Conservation (phyloP, 768 basidiomycete genomes). For the Tremella mesenterica region DNA sequence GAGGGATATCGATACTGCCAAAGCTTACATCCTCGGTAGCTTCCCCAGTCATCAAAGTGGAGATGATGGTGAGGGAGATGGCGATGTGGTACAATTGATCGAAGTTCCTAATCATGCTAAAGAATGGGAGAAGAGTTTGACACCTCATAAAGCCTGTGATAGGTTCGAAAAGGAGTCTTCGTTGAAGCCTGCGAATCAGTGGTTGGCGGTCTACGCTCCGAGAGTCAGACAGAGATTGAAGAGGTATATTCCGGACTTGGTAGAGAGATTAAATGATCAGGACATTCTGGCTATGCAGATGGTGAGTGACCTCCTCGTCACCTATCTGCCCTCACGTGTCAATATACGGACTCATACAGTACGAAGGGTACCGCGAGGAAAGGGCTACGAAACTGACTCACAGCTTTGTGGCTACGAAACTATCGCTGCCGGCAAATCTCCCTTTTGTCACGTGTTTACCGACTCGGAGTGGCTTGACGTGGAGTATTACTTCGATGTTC, state of each 20-base stretch:
- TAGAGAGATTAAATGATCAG: constrained; percentile 32
- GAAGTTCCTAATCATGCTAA: constrained; percentile 45
- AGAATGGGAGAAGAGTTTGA: constrained; percentile 44
- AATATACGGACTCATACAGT: too few species aligned
- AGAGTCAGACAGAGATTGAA: constrained; percentile 24
- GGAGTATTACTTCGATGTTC: constrained; percentile 44
- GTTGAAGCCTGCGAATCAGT: constrained; percentile 40
- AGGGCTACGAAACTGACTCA: too few species aligned
- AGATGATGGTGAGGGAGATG: constrained; percentile 44
- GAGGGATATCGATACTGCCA: constrained; percentile 44
- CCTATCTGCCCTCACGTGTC: background rate
- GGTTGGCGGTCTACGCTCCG: constrained; percentile 41
- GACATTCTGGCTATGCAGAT: constrained; percentile 46
- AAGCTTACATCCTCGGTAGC: constrained; percentile 43
- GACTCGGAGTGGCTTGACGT: constrained; percentile 43
- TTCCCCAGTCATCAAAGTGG: constrained; percentile 45
- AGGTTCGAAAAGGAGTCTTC: constrained; percentile 44
- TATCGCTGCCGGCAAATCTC: constrained; percentile 35
- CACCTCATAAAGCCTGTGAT: constrained; percentile 47
- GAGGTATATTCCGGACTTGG: constrained; percentile 16
- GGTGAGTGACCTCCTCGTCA: constrained; percentile 22
- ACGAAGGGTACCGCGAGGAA: too few species aligned
- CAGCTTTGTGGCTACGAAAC: constrained; percentile 46
- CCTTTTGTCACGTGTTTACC: constrained; percentile 45
- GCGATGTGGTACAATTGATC: constrained; percentile 41